Base-by-base conservation (phyloP, 306 rosid species). In the Vigna radiata region DNA sequence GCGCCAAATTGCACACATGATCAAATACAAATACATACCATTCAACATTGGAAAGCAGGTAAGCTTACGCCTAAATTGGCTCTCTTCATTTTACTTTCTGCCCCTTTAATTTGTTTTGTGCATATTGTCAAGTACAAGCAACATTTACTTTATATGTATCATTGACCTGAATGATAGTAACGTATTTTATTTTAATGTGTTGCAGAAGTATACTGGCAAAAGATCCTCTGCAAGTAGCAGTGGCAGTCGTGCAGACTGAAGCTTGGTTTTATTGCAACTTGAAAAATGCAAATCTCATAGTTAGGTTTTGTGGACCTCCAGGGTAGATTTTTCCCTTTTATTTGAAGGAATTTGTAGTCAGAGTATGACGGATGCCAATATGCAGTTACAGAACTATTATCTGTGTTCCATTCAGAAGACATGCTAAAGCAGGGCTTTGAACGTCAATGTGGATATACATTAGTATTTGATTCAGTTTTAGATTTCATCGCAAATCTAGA, bases 1-100 rank as follows among this genome's bases (percentile, higher is more conserved):
- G 77, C 96, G 98, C 75, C 97, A 94, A 77, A 84, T 94, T 21
- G 87, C 96, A 39, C 98, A 94, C 88, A 94, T 94, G 98, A 86
- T 94, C 85, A 94, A 94, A 55, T 88, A 90, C 88, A 94, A 84
- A 81, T 94, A 94, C 63, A 74, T 91, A 21, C 98, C 98, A 1
- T 86, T 94, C 81, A 91, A 76, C 84, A 11, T 88, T 27, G 98
- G 98, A 48, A 94, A 94, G 83, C 98, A 94, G 98, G 98, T 93
- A 48, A 13, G 7, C 41, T 29, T 16, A 33, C 37, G 41, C 52
- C 80, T 47, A 15, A 14, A 27, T 72, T 78, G 29, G 21, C 53
- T 78, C 66, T 12, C 68, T 9, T 68, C 70, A 49, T 70, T 73
- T 44, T 41, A 17, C 37, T 31, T 52, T 36, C 10, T 43, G 11